These are phyloP conservation scores for Colletotrichum spinosum DNA, from an alignment of 2,329 filamentous ascomycete species.

Conservation along the genomic window DNA sequence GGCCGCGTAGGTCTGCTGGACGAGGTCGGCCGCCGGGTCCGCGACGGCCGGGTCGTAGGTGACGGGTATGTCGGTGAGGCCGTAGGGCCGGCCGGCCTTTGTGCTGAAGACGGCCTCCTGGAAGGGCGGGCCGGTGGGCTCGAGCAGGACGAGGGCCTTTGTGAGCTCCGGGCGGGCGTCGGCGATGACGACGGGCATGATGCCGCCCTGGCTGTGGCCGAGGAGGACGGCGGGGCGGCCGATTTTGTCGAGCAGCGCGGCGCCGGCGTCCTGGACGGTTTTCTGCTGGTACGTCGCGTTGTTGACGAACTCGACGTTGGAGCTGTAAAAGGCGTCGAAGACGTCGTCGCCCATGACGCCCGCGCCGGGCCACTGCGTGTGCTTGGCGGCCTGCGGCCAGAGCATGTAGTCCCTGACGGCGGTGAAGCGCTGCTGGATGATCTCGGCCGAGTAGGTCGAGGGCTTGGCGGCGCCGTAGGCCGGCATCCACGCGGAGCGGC, in stretches of 20 bases:
- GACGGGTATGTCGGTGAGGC: constrained; percentile 61
- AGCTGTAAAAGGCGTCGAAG: constrained; percentile 56
- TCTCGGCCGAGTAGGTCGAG: constrained; percentile 47
- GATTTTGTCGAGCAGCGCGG: constrained; percentile 56
- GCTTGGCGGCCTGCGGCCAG: constrained; percentile 53
- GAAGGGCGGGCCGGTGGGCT: constrained; percentile 62
- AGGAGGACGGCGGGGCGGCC: constrained; percentile 53
- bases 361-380: constrained; percentile 57
- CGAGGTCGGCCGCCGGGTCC: constrained; percentile 49
- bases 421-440: constrained; percentile 52
- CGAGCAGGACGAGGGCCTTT: constrained; percentile 55
- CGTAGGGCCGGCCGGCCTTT: constrained; percentile 52
- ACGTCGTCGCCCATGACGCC: constrained; percentile 52
- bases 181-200: constrained; percentile 54
- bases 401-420: constrained; percentile 46
- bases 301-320: constrained; percentile 51
- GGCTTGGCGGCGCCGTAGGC: constrained; percentile 40
- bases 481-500: constrained; percentile 56
- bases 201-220: constrained; percentile 60
- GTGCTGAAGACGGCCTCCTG: constrained; percentile 53
- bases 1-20: constrained; percentile 43
- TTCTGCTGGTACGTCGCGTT: constrained; percentile 50
- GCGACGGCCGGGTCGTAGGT: constrained; percentile 57
- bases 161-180: constrained; percentile 55
- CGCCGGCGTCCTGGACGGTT: constrained; percentile 52